Conservation (phyloP, 768 basidiomycete species). For the Arthromyces matolae region DNA sequence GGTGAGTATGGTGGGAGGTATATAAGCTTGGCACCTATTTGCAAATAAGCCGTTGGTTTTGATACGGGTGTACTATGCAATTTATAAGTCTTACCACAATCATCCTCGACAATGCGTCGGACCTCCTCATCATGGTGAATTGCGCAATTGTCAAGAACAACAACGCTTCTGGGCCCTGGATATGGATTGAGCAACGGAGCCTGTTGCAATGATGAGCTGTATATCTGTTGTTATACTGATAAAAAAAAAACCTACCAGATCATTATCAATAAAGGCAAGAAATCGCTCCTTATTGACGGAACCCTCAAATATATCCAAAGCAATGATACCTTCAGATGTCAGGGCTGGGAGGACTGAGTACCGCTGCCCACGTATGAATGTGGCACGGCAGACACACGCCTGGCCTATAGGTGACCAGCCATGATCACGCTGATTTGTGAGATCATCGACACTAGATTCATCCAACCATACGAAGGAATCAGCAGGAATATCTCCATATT, state of each 20-base stretch:
- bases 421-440: background rate
- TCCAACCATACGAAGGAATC: too few species aligned
- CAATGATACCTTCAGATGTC: background rate
- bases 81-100: too few species aligned
- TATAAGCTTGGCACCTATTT: too few species aligned
- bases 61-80: too few species aligned
- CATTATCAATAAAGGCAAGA: background rate
- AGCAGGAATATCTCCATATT: too few species aligned
- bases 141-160: background rate
- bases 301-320: constrained; percentile 7
- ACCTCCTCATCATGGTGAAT: too few species aligned
- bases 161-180: background rate
- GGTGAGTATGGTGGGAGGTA: too few species aligned
- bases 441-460: constrained; percentile 5
- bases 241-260: background rate
- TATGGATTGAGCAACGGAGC: background rate
- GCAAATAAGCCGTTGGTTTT: too few species aligned
- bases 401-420: background rate
- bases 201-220: too few species aligned
- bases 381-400: background rate
- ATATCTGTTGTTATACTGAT: background rate
- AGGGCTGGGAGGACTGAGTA: constrained; percentile 2
- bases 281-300: constrained; percentile 5
- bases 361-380: background rate
- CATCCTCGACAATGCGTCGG: too few species aligned